Conservation (phyloP, 768 basidiomycete genomes). For the Cystofilobasidium macerans region DNA sequence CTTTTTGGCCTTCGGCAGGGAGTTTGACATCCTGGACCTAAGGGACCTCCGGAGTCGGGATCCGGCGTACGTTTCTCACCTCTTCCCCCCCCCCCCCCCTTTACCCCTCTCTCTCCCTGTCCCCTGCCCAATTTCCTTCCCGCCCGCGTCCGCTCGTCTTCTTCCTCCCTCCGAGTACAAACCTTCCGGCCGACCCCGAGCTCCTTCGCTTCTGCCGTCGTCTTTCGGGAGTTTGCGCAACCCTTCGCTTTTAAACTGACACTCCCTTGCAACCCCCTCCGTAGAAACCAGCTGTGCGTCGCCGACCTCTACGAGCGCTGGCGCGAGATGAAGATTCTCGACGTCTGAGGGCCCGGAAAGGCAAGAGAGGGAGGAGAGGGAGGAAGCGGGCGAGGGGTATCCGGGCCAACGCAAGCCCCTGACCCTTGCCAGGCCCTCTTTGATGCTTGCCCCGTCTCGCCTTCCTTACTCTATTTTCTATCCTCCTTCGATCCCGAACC, state of each 20-base stretch:
- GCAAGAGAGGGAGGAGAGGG: too few species aligned
- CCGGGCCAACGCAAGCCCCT: too few species aligned
- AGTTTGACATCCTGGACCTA: conserved; percentile 80
- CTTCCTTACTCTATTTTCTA: too few species aligned
- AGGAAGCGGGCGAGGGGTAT: too few species aligned
- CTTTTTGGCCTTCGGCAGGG: conserved; percentile 87
- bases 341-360: conserved; percentile 1
- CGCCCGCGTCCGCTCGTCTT: too few species aligned
- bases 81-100: too few species aligned
- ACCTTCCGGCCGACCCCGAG: not conserved
- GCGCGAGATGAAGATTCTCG: conserved; percentile 25
- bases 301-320: conserved; percentile 23
- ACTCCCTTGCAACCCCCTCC: not conserved
- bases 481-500: too few species aligned
- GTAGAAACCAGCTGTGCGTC: conserved; percentile 9
- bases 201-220: not conserved
- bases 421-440: too few species aligned
- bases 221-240: not conserved
- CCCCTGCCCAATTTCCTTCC: not conserved
- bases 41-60: conserved; percentile 60
- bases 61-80: conserved; percentile 35
- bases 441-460: too few species aligned
- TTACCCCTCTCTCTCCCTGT: conserved; percentile 27
- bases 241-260: too few species aligned
- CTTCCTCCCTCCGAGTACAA: too few species aligned